Conservation (phyloP, 371 early-diverging fungal genomes). For the Rhizomucor pusillus region DNA sequence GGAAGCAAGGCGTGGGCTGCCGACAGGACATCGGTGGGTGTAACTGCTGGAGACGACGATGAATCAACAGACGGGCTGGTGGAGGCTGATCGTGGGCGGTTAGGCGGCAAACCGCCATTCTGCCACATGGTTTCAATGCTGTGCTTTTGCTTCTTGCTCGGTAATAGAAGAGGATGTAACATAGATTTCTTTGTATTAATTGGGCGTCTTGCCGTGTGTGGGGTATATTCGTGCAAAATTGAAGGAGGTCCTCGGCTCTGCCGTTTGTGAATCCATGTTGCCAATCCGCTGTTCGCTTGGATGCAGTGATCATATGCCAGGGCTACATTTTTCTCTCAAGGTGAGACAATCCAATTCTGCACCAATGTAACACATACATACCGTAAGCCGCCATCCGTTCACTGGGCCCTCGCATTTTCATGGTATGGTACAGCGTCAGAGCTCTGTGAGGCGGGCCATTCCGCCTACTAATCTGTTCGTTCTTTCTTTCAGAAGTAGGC, state of each 20-base stretch:
- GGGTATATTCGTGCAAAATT: constrained; percentile 18
- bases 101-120: no score
- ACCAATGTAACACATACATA: constrained; percentile 13
- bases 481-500: constrained; percentile 16
- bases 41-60: neutral
- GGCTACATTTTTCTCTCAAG: constrained; percentile 14
- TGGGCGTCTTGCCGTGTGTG: constrained; percentile 12
- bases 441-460: constrained; percentile 35
- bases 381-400: constrained; percentile 40
- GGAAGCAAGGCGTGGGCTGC: constrained; percentile 37
- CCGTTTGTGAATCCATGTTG: constrained; percentile 32
- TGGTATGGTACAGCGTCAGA: constrained; percentile 47
- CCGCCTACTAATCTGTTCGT: constrained; percentile 31
- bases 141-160: constrained; percentile 10
- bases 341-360: constrained; percentile 1
- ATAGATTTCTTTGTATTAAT: constrained; percentile 19
- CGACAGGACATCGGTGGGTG: constrained; percentile 33
- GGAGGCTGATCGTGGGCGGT: constrained; percentile 7
- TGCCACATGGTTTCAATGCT: neutral
- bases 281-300: constrained; percentile 38
- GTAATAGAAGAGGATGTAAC: constrained; percentile 14
- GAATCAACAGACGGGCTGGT: neutral
- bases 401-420: constrained; percentile 34
- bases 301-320: constrained; percentile 42
- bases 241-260: constrained; percentile 10